phyloP scores from a whole-genome alignment of 495 filamentous ascomycete species.

The Hypoxylon crocopeplum region DNA sequence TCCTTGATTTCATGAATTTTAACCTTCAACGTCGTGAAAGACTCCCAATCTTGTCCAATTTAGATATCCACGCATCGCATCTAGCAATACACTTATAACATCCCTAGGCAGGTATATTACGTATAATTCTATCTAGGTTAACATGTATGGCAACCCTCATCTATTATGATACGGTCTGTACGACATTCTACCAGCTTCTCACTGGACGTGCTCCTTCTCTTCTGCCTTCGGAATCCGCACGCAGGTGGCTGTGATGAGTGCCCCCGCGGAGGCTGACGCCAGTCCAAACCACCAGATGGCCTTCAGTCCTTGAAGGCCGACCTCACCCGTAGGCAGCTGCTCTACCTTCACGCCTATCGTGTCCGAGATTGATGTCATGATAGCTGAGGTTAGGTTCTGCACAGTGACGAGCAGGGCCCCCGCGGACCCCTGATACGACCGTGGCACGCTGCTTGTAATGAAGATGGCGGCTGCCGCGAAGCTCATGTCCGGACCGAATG shows the following conservation, averaged over 20 bases:
- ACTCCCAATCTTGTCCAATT: too few relatives aligned
- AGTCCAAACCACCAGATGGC: conserved; percentile 60
- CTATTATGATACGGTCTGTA: not conserved
- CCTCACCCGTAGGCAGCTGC: conserved; percentile 41
- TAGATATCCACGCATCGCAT: too few relatives aligned
- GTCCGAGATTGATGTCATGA: conserved; percentile 54
- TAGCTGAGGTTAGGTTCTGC: conserved; percentile 60
- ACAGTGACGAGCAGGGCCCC: conserved; percentile 68
- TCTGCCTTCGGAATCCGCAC: conserved; percentile 57
- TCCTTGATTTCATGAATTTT: not conserved
- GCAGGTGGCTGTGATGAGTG: conserved; percentile 48
- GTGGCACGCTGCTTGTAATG: conserved; percentile 60
- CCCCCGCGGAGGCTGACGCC: conserved; percentile 46
- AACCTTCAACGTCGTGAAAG: too few relatives aligned
- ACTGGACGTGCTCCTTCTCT: conserved; percentile 58
- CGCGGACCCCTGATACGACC: conserved; percentile 67
- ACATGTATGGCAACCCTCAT: too few relatives aligned
- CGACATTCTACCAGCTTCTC: not conserved
- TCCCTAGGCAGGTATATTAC: too few relatives aligned
- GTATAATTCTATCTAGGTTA: too few relatives aligned
- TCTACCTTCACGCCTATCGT: conserved; percentile 54
- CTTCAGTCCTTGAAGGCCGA: conserved; percentile 51
- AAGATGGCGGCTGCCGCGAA: conserved; percentile 67
- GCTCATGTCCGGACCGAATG: conserved; percentile 66
- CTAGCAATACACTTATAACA: too few relatives aligned